Conservation (phyloP, 2,329 filamentous ascomycete genomes). For the Colletotrichum acutatum region DNA sequence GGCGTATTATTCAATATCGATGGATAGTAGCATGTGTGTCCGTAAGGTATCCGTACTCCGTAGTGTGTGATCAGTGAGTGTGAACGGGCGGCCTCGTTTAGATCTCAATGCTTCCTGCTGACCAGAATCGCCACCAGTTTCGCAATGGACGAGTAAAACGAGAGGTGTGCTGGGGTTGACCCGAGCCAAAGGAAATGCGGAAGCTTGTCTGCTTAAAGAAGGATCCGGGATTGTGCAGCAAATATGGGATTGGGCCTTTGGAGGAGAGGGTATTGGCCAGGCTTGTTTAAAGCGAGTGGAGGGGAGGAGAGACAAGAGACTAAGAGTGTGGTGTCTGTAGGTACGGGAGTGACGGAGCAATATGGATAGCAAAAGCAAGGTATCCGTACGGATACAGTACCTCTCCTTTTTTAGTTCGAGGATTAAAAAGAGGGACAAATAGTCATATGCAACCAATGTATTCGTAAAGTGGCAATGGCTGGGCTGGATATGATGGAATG, state of each 20-base stretch:
- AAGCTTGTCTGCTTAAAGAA: conserved; percentile 34
- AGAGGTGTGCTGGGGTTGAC: conserved; percentile 5
- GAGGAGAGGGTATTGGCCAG: conserved; percentile 8
- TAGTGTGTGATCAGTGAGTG: too few relatives aligned
- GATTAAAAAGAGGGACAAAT: conserved; percentile 27
- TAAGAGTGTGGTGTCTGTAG: background rate
- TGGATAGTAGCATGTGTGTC: background rate
- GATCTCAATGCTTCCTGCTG: conserved; percentile 18
- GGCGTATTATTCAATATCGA: conserved; percentile 19
- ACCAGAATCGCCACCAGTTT: conserved; percentile 23
- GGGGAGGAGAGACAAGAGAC: background rate
- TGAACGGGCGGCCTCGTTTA: conserved; percentile 22
- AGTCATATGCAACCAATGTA: conserved; percentile 19
- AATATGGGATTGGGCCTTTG: conserved; percentile 19
- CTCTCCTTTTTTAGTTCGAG: background rate
- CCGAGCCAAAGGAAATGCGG: conserved; percentile 19
- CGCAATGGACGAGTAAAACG: conserved; percentile 15
- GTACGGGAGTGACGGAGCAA: conserved; percentile 4
- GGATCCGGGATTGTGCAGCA: conserved; percentile 28
- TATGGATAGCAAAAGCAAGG: conserved; percentile 8
- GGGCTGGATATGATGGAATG: conserved; percentile 26
- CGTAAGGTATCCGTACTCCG: background rate
- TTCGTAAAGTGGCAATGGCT: conserved; percentile 27
- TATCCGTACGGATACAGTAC: background rate
- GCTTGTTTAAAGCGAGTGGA: conserved; percentile 22